Base-by-base conservation (phyloP, 192 early-diverging fungal genomes). In the Umbelopsis sp. region DNA sequence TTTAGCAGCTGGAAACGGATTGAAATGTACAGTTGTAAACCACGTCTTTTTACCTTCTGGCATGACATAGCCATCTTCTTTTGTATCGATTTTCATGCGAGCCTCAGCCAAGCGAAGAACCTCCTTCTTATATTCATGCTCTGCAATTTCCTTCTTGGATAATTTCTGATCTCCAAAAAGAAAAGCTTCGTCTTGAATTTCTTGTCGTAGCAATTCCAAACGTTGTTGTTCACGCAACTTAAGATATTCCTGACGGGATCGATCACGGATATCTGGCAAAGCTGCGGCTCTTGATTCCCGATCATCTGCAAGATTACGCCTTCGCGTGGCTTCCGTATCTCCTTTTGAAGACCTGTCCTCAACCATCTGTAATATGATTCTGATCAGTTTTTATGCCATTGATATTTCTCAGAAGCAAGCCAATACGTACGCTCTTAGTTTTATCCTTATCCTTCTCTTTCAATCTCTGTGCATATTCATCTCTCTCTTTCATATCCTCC, bases 201-300 rank as follows among this genome's bases (percentile, higher is more conserved):
- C 85, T 72, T 88, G 81, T 61, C 92, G 76, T 61, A 95, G 74
- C 25, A 97, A 79, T 71, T 91, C 79, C 50, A 99, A 80, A 51
- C 87, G 86, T 71, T 94, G 86, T 52, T 91, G 86, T 67, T 97
- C 94, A 47, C 97, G 91, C 77, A 90, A 89, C 51, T 89, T 88
- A 10, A 99, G 80, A 66, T 99, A 99, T 76, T 94, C 89, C 67
- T 95, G 93, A 49, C 96, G 91, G 11, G 97, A 92, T 16, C 91
- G 77, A 23, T 92, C 89, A 58, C 97, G 93, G n/a, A 98, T 82
- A 35, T 89, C 86, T 0, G 92, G 87, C 20, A 97, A 74, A 15
- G 88, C 91, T 46, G 85, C 78, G 22, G 78, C 80, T 23, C 94
- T 86, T 1, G 87, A 85, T n/a, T 89, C 85, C 13, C 74, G 84